Conservation (phyloP, 2,329 filamentous ascomycete species). For the Onygena corvina region DNA sequence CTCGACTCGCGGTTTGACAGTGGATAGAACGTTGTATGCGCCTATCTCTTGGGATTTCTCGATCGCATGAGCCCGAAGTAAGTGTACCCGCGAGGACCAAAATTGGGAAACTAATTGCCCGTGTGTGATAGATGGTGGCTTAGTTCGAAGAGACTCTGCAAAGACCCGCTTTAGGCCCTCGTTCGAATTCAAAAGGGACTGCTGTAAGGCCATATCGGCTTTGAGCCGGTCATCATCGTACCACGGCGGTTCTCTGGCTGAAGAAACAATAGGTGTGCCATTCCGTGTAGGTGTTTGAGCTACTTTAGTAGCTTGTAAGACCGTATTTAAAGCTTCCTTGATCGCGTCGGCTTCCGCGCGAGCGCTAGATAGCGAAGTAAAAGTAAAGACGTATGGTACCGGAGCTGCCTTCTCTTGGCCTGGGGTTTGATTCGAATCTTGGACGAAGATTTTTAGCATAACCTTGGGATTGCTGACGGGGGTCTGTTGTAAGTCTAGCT, state of each 20-base stretch:
- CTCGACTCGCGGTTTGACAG: conserved; percentile 67
- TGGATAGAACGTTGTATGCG: conserved; percentile 85
- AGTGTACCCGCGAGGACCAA: conserved; percentile 77
- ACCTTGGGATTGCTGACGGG: conserved; percentile 79
- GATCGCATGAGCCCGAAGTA: conserved; percentile 81
- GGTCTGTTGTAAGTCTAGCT: conserved; percentile 95
- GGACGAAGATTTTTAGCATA: conserved; percentile 83
- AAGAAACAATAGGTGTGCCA: conserved; percentile 56
- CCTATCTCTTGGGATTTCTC: conserved; percentile 77
- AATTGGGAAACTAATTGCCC: conserved; percentile 82
- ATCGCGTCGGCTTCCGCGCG: conserved; percentile 73
- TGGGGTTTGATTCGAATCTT: conserved; percentile 46
- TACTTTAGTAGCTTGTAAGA: conserved; percentile 58
- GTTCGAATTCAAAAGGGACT: conserved; percentile 76
- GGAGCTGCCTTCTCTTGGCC: conserved; percentile 29
- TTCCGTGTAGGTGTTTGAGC: conserved; percentile 23
- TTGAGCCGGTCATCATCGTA: conserved; percentile 73
- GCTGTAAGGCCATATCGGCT: conserved; percentile 67
- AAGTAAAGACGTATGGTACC: conserved; percentile 72
- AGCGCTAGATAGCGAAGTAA: conserved; percentile 64
- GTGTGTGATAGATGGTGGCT: conserved; percentile 70
- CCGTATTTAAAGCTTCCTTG: conserved; percentile 65
- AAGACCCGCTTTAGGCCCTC: conserved; percentile 67
- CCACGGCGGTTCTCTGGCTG: conserved; percentile 59
- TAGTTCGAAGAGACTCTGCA: conserved; percentile 68